Evolutionary conservation across 176 grass and related monocot species (phyloP).

Genomic region (Olyra latifolia): DNA sequence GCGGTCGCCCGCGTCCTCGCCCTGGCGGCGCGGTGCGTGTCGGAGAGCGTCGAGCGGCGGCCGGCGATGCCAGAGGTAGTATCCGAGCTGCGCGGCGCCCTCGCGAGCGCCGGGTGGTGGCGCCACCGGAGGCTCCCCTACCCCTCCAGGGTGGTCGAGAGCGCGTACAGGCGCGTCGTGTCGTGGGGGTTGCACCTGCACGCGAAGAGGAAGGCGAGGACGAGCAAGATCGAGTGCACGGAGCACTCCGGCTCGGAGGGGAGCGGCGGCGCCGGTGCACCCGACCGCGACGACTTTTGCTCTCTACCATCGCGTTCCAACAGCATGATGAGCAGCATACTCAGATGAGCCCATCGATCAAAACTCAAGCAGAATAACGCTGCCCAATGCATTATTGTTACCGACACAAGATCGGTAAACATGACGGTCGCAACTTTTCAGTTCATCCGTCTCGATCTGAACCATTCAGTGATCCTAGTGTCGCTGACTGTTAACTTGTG

Average conservation of each 20-base stretch:
- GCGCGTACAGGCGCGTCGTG: constrained; percentile 44
- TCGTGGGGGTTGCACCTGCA: constrained; percentile 44
- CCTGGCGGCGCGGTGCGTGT: constrained; percentile 67
- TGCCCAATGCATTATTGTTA: not conserved
- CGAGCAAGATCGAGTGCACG: constrained; percentile 80
- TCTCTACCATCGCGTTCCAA: not conserved
- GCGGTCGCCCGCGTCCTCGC: constrained; percentile 43
- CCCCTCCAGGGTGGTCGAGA: not conserved
- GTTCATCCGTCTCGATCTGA: not conserved
- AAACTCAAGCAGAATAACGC: not conserved
- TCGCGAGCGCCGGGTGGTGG: constrained; percentile 46
- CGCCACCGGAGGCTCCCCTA: not conserved
- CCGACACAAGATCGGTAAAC: not conserved
- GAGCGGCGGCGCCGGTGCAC: constrained; percentile 9
- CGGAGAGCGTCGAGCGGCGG: constrained; percentile 45
- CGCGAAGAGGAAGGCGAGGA: constrained; percentile 46
- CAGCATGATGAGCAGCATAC: not conserved
- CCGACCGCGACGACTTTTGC: not conserved
- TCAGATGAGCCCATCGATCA: not conserved
- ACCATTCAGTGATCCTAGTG: no score
- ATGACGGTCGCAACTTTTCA: not conserved
- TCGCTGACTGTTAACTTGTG: no score
- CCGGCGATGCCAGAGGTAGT: constrained; percentile 76
- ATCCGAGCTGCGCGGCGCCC: constrained; percentile 54
- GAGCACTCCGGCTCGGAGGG: constrained; percentile 48